These are phyloP conservation scores for Ramichloridium luteum DNA, from an alignment of 2,329 filamentous ascomycete species.

Conservation along the genomic window DNA sequence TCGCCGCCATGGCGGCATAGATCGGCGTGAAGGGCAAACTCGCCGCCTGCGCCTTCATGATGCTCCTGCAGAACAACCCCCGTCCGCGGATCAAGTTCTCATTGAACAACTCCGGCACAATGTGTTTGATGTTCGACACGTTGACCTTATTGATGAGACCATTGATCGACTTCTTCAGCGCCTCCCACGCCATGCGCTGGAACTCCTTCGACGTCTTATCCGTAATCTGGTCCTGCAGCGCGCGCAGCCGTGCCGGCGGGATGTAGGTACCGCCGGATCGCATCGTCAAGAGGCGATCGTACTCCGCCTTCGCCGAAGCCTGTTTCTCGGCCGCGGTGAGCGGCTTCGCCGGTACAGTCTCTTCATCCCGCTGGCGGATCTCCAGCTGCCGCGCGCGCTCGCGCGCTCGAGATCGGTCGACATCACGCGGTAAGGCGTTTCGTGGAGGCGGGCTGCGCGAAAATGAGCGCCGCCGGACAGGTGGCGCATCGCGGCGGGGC, in stretches of 20 bases:
- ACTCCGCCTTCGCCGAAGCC: constrained; percentile 78
- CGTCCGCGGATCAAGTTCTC: constrained; percentile 89
- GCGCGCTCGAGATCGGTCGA: constrained; percentile 38
- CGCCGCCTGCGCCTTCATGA: constrained; percentile 97
- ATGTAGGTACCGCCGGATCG: constrained; percentile 95
- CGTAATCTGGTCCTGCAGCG: constrained; percentile 90
- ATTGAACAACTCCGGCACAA: constrained; percentile 87
- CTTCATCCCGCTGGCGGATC: constrained; percentile 27
- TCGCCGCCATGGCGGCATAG: constrained; percentile 88
- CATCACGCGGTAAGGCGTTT: constrained; percentile 34
- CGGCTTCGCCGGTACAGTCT: constrained; percentile 38
- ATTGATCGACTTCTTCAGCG: constrained; percentile 96
- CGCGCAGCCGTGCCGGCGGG: constrained; percentile 77
- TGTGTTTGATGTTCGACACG: constrained; percentile 92
- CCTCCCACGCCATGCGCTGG: constrained; percentile 98
- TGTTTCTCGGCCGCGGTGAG: constrained; percentile 71
- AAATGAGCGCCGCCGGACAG: constrained; percentile 19
- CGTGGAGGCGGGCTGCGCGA: constrained; percentile 23
- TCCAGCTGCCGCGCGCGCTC: constrained; percentile 43
- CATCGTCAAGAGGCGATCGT: constrained; percentile 82
- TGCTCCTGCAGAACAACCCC: constrained; percentile 84
- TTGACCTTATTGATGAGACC: constrained; percentile 99
- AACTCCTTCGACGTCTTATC: constrained; percentile 95
- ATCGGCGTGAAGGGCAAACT: constrained; percentile 94
- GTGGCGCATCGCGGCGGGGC: constrained; percentile 23